Evolutionary conservation across 2,329 filamentous ascomycete species (phyloP).

Genomic region (Pleomassaria siparia): DNA sequence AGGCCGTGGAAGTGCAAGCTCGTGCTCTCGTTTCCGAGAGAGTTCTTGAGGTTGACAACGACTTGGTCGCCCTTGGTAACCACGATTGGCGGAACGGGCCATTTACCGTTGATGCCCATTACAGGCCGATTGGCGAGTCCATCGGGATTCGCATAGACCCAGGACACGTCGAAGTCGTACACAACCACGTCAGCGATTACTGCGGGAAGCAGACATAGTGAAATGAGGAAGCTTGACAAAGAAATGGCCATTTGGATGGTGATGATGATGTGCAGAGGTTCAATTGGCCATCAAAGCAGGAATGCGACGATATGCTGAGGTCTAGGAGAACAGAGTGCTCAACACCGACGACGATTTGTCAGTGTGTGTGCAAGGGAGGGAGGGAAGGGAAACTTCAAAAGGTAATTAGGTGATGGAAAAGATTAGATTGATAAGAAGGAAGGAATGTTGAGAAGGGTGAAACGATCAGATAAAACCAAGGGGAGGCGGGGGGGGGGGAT

Average conservation of each 20-base stretch:
- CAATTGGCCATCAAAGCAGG: neutral
- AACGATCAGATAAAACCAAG: conserved; percentile 9
- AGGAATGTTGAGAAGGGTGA: neutral
- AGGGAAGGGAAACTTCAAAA: too few species aligned
- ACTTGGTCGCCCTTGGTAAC: conserved; percentile 72
- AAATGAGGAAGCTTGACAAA: conserved; percentile 46
- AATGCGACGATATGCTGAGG: neutral
- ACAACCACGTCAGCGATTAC: conserved; percentile 38
- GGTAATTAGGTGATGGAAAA: conserved; percentile 21
- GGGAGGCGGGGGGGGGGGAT: too few species aligned
- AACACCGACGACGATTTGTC: neutral
- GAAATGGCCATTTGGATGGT: conserved; percentile 46
- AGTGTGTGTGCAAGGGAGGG: neutral
- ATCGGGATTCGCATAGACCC: conserved; percentile 56
- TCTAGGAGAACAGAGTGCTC: conserved; percentile 2
- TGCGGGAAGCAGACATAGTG: conserved; percentile 29
- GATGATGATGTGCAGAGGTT: conserved; percentile 5
- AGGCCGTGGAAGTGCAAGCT: conserved; percentile 76
- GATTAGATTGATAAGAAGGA: conserved; percentile 28
- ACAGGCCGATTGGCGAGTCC: conserved; percentile 45
- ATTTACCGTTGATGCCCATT: conserved; percentile 71
- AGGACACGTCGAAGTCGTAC: conserved; percentile 56
- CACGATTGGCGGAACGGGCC: conserved; percentile 71
- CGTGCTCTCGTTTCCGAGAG: conserved; percentile 62
- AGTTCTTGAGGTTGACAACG: conserved; percentile 67